These are phyloP conservation scores for Toxicodendron radicans DNA, from an alignment of 345 rosid species.

Conservation along the genomic window DNA sequence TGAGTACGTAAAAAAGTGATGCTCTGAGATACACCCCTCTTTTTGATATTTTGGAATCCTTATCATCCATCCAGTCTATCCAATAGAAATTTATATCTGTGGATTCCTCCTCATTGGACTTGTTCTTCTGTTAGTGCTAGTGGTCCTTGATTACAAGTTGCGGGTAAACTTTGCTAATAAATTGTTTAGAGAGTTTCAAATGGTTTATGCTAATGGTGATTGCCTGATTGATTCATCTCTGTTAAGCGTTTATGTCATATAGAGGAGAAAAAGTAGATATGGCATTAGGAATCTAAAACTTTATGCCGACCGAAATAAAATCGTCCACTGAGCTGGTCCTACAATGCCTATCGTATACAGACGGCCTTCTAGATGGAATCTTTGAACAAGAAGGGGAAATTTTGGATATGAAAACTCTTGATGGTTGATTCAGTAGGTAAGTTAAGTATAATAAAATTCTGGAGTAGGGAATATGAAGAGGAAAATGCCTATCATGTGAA, in stretches of 20 bases:
- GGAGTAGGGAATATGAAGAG: constrained; percentile 16
- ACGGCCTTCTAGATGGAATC: constrained; percentile 10
- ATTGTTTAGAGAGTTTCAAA: not conserved
- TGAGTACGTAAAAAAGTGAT: constrained; percentile 30
- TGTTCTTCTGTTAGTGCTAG: constrained; percentile 27
- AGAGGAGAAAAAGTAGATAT: not conserved
- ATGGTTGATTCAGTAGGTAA: not conserved
- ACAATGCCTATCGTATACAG: constrained; percentile 11
- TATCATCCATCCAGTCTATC: constrained; percentile 36
- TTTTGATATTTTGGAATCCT: constrained; percentile 35
- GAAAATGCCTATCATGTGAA: constrained; percentile 28
- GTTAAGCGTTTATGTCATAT: no score
- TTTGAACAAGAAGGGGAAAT: constrained; percentile 21
- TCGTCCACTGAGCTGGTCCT: constrained; percentile 17
- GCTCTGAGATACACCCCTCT: constrained; percentile 21
- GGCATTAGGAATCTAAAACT: constrained; percentile 15
- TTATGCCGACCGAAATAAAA: not conserved
- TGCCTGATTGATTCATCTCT: not conserved
- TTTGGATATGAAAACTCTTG: not conserved
- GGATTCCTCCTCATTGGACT: constrained; percentile 30
- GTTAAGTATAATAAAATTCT: not conserved
- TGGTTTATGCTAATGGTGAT: not conserved
- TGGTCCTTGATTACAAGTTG: constrained; percentile 56
- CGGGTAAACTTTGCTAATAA: constrained; percentile 17
- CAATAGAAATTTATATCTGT: constrained; percentile 28